These are phyloP conservation scores for Schoenoplectus triqueter DNA, from an alignment of 202 grass and related monocot species.

Conservation along the genomic window DNA sequence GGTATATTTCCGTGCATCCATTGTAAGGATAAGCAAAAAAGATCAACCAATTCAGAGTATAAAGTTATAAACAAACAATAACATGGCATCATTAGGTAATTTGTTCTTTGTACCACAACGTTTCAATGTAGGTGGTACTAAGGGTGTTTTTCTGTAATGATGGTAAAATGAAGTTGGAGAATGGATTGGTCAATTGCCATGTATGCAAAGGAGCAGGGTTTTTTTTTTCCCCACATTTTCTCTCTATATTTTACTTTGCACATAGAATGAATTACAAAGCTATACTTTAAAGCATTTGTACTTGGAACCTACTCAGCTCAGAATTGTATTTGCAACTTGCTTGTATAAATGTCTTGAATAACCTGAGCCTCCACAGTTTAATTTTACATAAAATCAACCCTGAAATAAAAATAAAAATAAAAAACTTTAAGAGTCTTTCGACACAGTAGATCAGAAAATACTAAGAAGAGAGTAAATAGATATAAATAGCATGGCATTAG, in stretches of 20 bases:
- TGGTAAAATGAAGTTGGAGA: slow-evolving; percentile 89
- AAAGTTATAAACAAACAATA: background rate
- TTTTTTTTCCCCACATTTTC: slow-evolving; percentile 33
- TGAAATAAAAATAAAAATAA: too few relatives aligned
- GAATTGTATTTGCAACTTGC: background rate
- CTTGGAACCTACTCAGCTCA: background rate
- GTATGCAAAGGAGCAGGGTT: slow-evolving; percentile 88
- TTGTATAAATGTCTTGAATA: background rate
- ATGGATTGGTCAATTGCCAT: slow-evolving; percentile 68
- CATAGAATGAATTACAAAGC: background rate
- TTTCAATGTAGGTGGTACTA: slow-evolving; percentile 64
- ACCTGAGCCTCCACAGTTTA: background rate
- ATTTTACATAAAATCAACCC: background rate
- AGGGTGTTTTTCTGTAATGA: slow-evolving; percentile 77
- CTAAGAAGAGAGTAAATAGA: too few relatives aligned
- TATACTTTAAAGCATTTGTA: background rate
- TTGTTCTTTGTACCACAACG: background rate
- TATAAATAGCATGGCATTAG: too few relatives aligned
- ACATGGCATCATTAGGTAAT: background rate
- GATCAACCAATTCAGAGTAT: background rate
- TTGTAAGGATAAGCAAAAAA: background rate
- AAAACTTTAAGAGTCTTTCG: too few relatives aligned
- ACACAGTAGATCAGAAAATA: too few relatives aligned
- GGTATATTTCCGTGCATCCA: background rate
- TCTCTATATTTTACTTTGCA: background rate